Base-by-base conservation (phyloP, 768 basidiomycete genomes). In the Punctularia strigosozonata region DNA sequence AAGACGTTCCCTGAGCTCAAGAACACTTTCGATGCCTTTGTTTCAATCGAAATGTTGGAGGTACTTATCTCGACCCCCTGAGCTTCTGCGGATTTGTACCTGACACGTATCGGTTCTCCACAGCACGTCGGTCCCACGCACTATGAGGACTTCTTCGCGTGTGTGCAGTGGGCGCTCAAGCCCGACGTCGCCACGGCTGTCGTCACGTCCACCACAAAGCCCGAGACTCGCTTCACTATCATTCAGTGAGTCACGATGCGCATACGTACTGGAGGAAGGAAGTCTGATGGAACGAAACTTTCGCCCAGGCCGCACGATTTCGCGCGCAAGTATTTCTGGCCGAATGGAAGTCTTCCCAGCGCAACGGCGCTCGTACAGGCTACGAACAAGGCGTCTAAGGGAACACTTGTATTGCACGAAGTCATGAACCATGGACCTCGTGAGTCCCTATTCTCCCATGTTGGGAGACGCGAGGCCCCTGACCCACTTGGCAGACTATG, bases 261-360 rank as follows among this genome's bases (percentile, higher is more conserved):
- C n/a, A n/a, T n/a, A n/a, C n/a, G n/a, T n/a, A n/a, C n/a, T n/a
- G n/a, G n/a, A n/a, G n/a, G n/a, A n/a, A n/a, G n/a, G n/a, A n/a
- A n/a, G n/a, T n/a, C n/a, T n/a, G n/a, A n/a, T n/a, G n/a, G n/a
- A n/a, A n/a, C n/a, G n/a, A n/a, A 28, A 21, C 7, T 20, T 36
- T 13, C 23, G 31, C 24, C 15, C 37, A 71, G 80, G 57, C 71
- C 81, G 13, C 80, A 85, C 51, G 83, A 87, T 53, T 87, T 87
- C 59, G 83, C 84, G 81, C 74, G 83, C 33, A 74, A 75, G 42
- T 87, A 87, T 57, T 86, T 87, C 79, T 87, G 83, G 83, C 83
- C 83, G 14, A 86, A 86, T 52, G 82, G 82, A 2, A 89, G 85
- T 60, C 65, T 92, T 19, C 89, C 90, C 2, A 87, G 83, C 43